Conservation (phyloP, 1,284 basidiomycete genomes). For the Rhodotorula sp. region DNA sequence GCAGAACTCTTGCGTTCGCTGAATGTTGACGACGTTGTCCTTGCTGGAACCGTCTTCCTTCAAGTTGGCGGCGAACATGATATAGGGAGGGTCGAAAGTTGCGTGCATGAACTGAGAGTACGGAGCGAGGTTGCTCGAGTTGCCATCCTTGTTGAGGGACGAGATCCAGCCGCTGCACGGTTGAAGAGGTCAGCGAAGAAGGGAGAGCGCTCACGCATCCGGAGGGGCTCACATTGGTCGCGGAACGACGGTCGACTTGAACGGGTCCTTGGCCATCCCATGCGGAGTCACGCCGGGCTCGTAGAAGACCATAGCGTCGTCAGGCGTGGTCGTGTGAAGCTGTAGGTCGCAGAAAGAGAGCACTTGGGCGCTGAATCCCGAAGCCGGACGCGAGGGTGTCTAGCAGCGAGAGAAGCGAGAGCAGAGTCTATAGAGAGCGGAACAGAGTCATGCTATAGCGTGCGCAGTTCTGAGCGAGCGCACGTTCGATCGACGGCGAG, state of each 20-base stretch:
- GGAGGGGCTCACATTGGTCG: neutral
- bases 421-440: too few relatives aligned
- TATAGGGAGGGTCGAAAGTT: conserved; percentile 11
- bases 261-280: conserved; percentile 16
- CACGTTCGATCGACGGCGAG: neutral
- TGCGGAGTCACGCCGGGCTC: conserved; percentile 15
- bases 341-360: too few relatives aligned
- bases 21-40: conserved; percentile 8
- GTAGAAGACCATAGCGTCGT: conserved; percentile 14
- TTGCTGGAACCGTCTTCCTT: conserved; percentile 8
- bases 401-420: too few relatives aligned
- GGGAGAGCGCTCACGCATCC: neutral
- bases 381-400: too few relatives aligned
- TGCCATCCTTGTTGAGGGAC: conserved; percentile 8
- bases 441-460: too few relatives aligned
- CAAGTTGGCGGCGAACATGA: conserved; percentile 11
- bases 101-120: conserved; percentile 17
- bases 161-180: conserved; percentile 20
- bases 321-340: neutral
- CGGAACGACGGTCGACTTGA: conserved; percentile 20
- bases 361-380: too few relatives aligned
- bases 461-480: too few relatives aligned
- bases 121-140: conserved; percentile 1
- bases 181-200: neutral
- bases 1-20: conserved; percentile 11